phyloP scores from a whole-genome alignment of 2,329 filamentous ascomycete genomes.

The Ascochyta lentis region DNA sequence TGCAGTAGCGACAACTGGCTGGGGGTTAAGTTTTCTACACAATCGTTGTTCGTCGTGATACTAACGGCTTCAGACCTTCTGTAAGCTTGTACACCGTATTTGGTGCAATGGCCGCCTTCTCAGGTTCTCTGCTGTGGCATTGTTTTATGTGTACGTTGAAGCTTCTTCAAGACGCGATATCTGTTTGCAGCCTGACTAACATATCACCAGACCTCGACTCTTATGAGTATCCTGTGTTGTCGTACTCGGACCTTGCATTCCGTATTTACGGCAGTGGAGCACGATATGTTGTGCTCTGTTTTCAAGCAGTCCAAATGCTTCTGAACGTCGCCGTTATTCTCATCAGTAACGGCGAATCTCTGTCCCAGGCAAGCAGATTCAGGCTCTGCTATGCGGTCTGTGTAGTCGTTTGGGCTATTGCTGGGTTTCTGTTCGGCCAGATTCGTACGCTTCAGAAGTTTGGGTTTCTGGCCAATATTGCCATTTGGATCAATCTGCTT shows the following conservation, averaged over 20 bases:
- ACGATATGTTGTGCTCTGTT: slow-evolving; percentile 48
- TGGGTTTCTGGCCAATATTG: slow-evolving; percentile 62
- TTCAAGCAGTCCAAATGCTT: slow-evolving; percentile 54
- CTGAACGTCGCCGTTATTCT: slow-evolving; percentile 62
- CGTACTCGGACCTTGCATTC: slow-evolving; percentile 52
- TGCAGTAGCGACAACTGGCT: slow-evolving; percentile 23
- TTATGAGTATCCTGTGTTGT: slow-evolving; percentile 49
- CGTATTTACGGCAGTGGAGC: slow-evolving; percentile 48
- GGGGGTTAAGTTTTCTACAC: not conserved
- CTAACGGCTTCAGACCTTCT: slow-evolving; percentile 46
- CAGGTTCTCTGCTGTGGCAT: slow-evolving; percentile 51
- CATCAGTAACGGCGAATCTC: slow-evolving; percentile 61
- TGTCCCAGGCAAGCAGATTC: slow-evolving; percentile 56
- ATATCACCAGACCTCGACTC: slow-evolving; percentile 47
- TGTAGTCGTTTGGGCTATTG: slow-evolving; percentile 57
- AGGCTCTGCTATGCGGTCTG: slow-evolving; percentile 62
- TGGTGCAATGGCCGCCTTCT: slow-evolving; percentile 43
- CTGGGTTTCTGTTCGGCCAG: slow-evolving; percentile 62
- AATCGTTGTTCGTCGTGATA: slow-evolving; percentile 19
- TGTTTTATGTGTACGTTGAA: slow-evolving; percentile 39
- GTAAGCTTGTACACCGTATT: slow-evolving; percentile 48
- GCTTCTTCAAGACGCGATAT: not conserved
- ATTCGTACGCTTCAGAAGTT: slow-evolving; percentile 63
- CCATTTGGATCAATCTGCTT: slow-evolving; percentile 63
- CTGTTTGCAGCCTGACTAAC: not conserved